phyloP scores from a whole-genome alignment of 371 early-diverging fungal species.

The Choanephora cucurbitarum region DNA sequence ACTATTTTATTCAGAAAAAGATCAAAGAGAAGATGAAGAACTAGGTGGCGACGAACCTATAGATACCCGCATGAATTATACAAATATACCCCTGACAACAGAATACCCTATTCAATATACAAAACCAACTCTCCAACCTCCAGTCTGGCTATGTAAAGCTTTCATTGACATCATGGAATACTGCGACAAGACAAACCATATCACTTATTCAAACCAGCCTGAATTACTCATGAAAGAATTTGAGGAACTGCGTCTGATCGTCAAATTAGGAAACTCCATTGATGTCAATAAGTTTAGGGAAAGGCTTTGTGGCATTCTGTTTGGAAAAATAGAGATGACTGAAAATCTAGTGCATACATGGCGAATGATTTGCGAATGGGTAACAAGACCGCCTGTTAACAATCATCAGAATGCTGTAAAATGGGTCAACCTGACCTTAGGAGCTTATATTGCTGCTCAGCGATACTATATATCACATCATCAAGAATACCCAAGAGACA shows the following conservation, averaged over 20 bases:
- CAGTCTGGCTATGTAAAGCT: constrained; percentile 8
- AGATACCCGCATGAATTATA: constrained; percentile 7
- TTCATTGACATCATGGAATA: constrained; percentile 17
- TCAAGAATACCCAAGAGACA: background rate
- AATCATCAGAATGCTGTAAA: constrained; percentile 9
- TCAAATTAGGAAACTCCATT: constrained; percentile 7
- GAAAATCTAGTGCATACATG: constrained; percentile 28
- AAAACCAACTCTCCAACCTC: constrained; percentile 1
- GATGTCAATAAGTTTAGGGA: constrained; percentile 18
- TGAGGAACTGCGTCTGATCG: constrained; percentile 19
- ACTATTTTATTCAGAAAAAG: background rate
- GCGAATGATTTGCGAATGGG: constrained; percentile 40
- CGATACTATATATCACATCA: constrained; percentile 5
- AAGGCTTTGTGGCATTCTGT: constrained; percentile 28
- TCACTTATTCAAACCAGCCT: constrained; percentile 6
- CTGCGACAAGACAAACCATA: background rate
- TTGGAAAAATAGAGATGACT: constrained; percentile 41
- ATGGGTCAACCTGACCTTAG: constrained; percentile 16
- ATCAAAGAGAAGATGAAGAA: background rate
- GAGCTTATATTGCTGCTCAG: constrained; percentile 24
- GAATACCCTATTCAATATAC: background rate
- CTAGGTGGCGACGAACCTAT: constrained; percentile 1
- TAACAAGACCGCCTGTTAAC: constrained; percentile 9
- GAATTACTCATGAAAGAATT: constrained; percentile 19
- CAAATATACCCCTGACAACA: constrained; percentile 12